These are phyloP conservation scores for Anthracocystis walkeri DNA, from an alignment of 1,284 basidiomycete genomes.

Conservation along the genomic window DNA sequence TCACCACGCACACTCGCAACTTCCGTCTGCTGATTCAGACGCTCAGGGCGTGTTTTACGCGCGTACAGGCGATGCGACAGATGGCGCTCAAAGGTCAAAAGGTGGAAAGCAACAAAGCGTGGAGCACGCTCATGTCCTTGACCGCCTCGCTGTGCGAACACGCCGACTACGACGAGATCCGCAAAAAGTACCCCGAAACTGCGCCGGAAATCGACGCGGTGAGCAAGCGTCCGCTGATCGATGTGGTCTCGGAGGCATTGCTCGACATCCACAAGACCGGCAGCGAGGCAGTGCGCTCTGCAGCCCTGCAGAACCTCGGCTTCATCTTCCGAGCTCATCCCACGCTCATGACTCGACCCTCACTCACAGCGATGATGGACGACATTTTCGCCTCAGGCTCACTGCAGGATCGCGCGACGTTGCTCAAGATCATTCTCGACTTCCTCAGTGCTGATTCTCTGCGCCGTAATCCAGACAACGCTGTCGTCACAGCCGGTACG, in stretches of 20 bases:
- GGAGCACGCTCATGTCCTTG: conserved; percentile 54
- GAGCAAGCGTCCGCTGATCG: conserved; percentile 78
- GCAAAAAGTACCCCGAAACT: conserved; percentile 69
- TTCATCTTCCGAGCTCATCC: conserved; percentile 93
- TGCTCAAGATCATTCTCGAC: conserved; percentile 89
- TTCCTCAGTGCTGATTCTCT: conserved; percentile 52
- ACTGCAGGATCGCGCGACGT: conserved; percentile 78
- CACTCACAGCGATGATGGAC: conserved; percentile 88
- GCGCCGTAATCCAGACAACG: conserved; percentile 43
- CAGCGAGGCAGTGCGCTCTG: conserved; percentile 74
- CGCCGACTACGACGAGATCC: conserved; percentile 84
- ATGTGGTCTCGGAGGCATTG: conserved; percentile 81
- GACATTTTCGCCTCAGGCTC: conserved; percentile 80
- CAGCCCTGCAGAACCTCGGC: conserved; percentile 81
- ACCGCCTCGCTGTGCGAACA: conserved; percentile 81
- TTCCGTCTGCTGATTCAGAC: conserved; percentile 81
- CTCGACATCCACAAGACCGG: conserved; percentile 79
- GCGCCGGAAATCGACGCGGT: conserved; percentile 42
- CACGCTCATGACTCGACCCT: conserved; percentile 82
- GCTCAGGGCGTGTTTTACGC: conserved; percentile 47
- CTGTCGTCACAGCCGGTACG: conserved; percentile 34
- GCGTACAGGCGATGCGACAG: conserved; percentile 42
- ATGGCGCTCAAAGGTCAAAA: conserved; percentile 35
- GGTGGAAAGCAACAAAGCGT: conserved; percentile 47
- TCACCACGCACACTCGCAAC: conserved; percentile 86